Conservation (phyloP, 164 flowering plant genomes). For the Vitis vinifera region ASM3070453v1 NC_081814.1:2525501-2526000, state of each 20-base stretch:
- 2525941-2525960: constrained; percentile 65
- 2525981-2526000: constrained; percentile 55
- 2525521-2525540: constrained; percentile 83
- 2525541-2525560: constrained; percentile 85
- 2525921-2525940: constrained; percentile 77
- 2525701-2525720: constrained; percentile 71
- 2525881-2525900: constrained; percentile 75
- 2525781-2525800: constrained; percentile 65
- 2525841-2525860: constrained; percentile 83
- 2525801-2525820: constrained; percentile 68
- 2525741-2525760: constrained; percentile 76
- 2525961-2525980: constrained; percentile 74
- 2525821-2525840: constrained; percentile 68
- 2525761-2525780: constrained; percentile 82
- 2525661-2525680: constrained; percentile 80
- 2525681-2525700: constrained; percentile 73
- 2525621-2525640: constrained; percentile 91
- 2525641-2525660: constrained; percentile 73
- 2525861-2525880: constrained; percentile 66
- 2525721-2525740: constrained; percentile 74
- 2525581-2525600: constrained; percentile 49
- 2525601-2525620: constrained; percentile 80
- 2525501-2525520: constrained; percentile 70
- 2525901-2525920: constrained; percentile 67
- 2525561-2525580: constrained; percentile 56